Evolutionary conservation across 2,329 filamentous ascomycete species (phyloP).

Genomic region (Fusarium sp.): DNA sequence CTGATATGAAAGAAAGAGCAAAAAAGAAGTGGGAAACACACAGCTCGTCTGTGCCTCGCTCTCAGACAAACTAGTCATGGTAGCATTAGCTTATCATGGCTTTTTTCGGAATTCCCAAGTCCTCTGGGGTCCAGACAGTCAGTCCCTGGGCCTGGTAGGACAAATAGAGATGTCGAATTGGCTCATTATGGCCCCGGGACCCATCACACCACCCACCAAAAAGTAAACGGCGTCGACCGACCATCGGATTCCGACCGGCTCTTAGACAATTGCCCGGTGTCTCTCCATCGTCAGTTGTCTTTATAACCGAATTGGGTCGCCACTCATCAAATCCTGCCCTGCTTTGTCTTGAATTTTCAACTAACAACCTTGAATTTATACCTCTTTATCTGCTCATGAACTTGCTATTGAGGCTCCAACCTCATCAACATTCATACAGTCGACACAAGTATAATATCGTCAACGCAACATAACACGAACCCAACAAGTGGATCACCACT

Average conservation of each 20-base stretch:
- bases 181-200: slow-evolving; percentile 40
- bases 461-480: slow-evolving; percentile 38
- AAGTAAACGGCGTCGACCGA: slow-evolving; percentile 37
- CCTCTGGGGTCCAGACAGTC: neutral
- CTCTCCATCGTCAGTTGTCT: slow-evolving; percentile 38
- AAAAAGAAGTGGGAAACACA: slow-evolving; percentile 31
- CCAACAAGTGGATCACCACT: slow-evolving; percentile 6
- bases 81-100: slow-evolving; percentile 39
- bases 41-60: slow-evolving; percentile 29
- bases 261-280: slow-evolving; percentile 26
- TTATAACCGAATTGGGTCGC: slow-evolving; percentile 45
- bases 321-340: slow-evolving; percentile 30
- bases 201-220: slow-evolving; percentile 45
- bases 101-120: slow-evolving; percentile 14
- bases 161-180: slow-evolving; percentile 43
- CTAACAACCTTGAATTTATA: slow-evolving; percentile 33
- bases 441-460: slow-evolving; percentile 34
- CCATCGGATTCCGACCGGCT: slow-evolving; percentile 46
- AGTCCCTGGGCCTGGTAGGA: slow-evolving; percentile 29
- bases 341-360: slow-evolving; percentile 9
- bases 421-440: slow-evolving; percentile 28
- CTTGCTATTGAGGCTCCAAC: slow-evolving; percentile 43
- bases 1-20: slow-evolving; percentile 6
- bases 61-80: slow-evolving; percentile 32
- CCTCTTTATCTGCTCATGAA: slow-evolving; percentile 41